These are phyloP conservation scores for Coleophoma cylindrospora DNA, from an alignment of 2,329 filamentous ascomycete genomes.

Conservation along the genomic window DNA sequence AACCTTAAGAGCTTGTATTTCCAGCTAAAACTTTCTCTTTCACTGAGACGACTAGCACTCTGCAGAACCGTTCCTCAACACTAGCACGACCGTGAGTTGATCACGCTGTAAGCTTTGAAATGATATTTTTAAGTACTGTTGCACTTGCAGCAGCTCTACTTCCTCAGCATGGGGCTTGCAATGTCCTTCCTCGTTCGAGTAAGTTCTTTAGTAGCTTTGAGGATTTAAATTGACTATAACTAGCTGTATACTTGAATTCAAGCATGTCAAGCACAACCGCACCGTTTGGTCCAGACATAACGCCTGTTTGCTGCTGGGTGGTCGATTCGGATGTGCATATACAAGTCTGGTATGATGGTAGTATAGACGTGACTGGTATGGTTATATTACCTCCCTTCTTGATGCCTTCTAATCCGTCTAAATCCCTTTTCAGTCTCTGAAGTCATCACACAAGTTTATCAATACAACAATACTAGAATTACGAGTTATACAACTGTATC, in stretches of 20 bases:
- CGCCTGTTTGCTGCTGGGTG: background rate
- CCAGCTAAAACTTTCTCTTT: too few species aligned
- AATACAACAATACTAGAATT: background rate
- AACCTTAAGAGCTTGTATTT: too few species aligned
- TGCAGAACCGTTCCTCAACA: too few species aligned
- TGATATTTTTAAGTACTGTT: too few species aligned
- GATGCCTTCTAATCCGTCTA: slow-evolving; percentile 1
- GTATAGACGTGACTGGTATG: slow-evolving; percentile 5
- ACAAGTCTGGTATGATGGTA: slow-evolving; percentile 7
- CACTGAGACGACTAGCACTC: too few species aligned
- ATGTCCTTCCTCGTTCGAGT: too few species aligned
- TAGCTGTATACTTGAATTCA: background rate
- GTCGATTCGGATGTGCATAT: background rate
- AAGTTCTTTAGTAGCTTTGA: too few species aligned
- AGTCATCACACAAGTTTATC: background rate
- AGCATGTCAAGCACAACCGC: background rate
- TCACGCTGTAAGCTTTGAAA: too few species aligned
- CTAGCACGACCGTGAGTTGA: too few species aligned
- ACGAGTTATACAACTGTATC: background rate
- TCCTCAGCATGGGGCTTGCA: too few species aligned
- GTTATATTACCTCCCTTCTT: background rate
- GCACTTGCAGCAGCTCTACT: too few species aligned
- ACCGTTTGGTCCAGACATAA: background rate
- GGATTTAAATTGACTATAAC: background rate
- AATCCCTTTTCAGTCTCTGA: slow-evolving; percentile 1